These are phyloP conservation scores for Orbilia javanica DNA, from an alignment of 2,329 filamentous ascomycete genomes.

Conservation along the genomic window DNA sequence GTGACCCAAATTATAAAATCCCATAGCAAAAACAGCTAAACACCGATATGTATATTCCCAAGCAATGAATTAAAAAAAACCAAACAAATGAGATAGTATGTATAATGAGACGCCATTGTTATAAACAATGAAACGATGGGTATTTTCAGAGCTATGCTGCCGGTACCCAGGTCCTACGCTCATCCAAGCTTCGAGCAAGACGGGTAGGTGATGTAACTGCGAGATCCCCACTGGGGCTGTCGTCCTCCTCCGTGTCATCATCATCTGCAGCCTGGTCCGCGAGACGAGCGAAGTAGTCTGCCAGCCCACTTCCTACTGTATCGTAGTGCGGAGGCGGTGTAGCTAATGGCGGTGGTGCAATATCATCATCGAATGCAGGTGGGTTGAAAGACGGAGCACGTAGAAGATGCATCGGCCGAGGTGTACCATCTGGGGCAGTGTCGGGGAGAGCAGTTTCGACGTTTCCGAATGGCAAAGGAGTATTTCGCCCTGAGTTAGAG, in stretches of 20 bases:
- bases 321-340: constrained; percentile 91
- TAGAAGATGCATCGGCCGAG: constrained; percentile 84
- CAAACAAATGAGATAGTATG: constrained; percentile 23
- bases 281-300: constrained; percentile 87
- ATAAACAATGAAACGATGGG: constrained; percentile 40
- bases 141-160: constrained; percentile 62
- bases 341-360: constrained; percentile 78
- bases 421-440: constrained; percentile 65
- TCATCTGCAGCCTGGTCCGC: constrained; percentile 69
- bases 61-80: background rate
- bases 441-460: constrained; percentile 64
- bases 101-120: background rate
- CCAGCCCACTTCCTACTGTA: constrained; percentile 76
- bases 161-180: constrained; percentile 71
- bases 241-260: constrained; percentile 68
- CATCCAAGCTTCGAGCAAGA: constrained; percentile 72
- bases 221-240: constrained; percentile 70
- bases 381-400: constrained; percentile 88
- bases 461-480: constrained; percentile 66
- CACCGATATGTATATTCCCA: constrained; percentile 29
- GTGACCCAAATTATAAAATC: constrained; percentile 24
- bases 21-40: constrained; percentile 14
- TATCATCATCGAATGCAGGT: constrained; percentile 85
- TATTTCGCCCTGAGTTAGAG: constrained; percentile 67
- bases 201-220: constrained; percentile 44